Base-by-base conservation (phyloP, 1,139 yeast species). In the Hyphopichia wangnamkhiaoensis region DNA sequence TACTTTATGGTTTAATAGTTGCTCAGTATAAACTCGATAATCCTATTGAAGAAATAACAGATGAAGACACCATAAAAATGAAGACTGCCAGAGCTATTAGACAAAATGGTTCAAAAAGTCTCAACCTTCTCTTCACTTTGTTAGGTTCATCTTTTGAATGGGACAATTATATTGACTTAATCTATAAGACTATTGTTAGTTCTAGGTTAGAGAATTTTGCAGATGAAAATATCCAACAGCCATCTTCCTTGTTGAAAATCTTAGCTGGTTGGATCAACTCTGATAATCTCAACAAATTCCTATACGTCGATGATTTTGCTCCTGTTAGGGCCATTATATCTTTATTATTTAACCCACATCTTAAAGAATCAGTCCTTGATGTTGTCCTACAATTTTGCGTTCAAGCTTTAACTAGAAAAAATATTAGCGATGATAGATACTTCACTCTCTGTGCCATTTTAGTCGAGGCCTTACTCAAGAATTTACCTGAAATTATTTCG, bases 201-300 rank as follows among this genome's bases (percentile, higher is more conserved):
- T 91, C 95, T 10, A 78, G 94, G 52, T 68, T 93, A 51, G 65
- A 50, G 1, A 69, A 74, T 18, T 90, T 91, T 58, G 84, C 85
- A 2, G 73, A 66, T 31, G 96, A 87, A 52, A 91, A 91, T 56
- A 68, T 86, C 34, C 95, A 89, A 53, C 90, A 84, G 52, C 84
- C 91, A 1, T 89, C 97, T 0, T 78, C 95, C 0, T 60, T 91
- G 36, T 68, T 91, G 77, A 77, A 71, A 41, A 59, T 89, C n/a
- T 76, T 91, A 50, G 63, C 78, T 4, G 68, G 77, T 13, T 78
- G 95, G 81, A 75, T 93, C 33, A 68, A 74, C 12, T 63, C 67
- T 21, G 67, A 71, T 10, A 64, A 68, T 20, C 68, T 83, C 30
- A 65, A 74, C 37, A 69, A 70, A 16, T 79, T 84, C 45, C 61